Evolutionary conservation across 768 basidiomycete species (phyloP), one percentile per base, ranked within the genome.

Genomic region (Tricholoma hemisulphureum): DNA sequence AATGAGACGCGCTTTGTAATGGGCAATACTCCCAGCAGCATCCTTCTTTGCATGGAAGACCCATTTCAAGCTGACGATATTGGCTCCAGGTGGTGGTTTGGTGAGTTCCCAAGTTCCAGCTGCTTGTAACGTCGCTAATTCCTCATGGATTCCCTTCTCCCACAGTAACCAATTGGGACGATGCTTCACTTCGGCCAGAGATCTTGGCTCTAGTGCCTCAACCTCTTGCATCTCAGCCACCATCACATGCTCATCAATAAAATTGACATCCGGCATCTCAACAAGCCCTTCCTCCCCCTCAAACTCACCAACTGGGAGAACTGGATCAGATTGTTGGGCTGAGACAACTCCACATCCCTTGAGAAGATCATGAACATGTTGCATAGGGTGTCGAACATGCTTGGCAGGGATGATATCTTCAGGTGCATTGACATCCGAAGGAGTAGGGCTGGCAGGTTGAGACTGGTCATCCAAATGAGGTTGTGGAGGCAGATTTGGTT

Each of bases 31-130:
- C 18, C 76, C 75, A 4, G 63, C 49, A 0, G 63, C 62, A 52
- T 77, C 69, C 35, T 67, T 63, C 61, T 80, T 80, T 2, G 62
- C 57, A 23, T 62, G 59, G 58, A 73, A 78, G 6, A 74, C 68
- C 71, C 68, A 71, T 52, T 70, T 72, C 7, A 63, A 73, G 0
- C 63, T 61, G 0, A 75, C 58, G 0, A 70, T 60, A 5, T 71
- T 71, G 0, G 58, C 26, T 0, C 59, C 57, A 5, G 41, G 10
- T 0, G 71, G 74, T 6, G 29, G n/a, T 1, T 71, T 63, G 1
- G 63, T 62, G 1, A 75, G 43, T 20, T 67, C 60, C 70, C 70
- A 76, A 10, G 66, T 71, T 1, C 65, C 63, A 16, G 62, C 63
- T 13, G 56, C 60, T 26, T 64, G 43, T 4, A 69, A 58, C 10